Conservation (phyloP, 2,329 filamentous ascomycete genomes). For the Colletotrichum simmondsii region DNA sequence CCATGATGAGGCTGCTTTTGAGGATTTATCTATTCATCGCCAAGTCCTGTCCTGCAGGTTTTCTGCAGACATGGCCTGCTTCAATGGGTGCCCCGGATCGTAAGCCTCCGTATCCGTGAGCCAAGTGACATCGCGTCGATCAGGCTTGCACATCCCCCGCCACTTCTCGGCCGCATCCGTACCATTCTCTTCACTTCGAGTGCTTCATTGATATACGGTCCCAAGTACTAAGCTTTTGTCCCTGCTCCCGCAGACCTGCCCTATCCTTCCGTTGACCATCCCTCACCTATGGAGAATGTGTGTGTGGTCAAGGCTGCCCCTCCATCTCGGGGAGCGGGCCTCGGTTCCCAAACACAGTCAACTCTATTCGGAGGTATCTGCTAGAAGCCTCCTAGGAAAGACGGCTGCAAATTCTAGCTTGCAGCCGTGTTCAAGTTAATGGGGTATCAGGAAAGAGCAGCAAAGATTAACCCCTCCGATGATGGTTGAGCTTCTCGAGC, state of each 20-base stretch:
- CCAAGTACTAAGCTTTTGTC: too few relatives aligned
- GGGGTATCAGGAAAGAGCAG: neutral
- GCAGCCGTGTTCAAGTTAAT: too few relatives aligned
- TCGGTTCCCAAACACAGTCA: neutral
- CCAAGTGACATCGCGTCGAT: conserved; percentile 8
- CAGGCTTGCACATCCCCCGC: neutral
- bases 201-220: neutral
- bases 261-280: neutral
- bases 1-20: neutral
- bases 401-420: neutral
- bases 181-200: neutral
- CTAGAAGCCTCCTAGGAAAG: neutral
- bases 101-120: conserved; percentile 4
- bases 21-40: neutral
- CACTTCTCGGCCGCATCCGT: neutral
- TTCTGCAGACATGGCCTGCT: neutral
- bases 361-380: neutral
- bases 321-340: neutral
- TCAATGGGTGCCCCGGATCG: conserved; percentile 5
- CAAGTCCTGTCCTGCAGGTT: neutral
- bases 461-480: neutral
- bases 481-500: neutral
- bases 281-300: neutral
- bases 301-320: neutral
- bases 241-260: neutral